Evolutionary conservation across 768 basidiomycete species (phyloP).

Genomic region (Leucosporidium yakuticum): DNA sequence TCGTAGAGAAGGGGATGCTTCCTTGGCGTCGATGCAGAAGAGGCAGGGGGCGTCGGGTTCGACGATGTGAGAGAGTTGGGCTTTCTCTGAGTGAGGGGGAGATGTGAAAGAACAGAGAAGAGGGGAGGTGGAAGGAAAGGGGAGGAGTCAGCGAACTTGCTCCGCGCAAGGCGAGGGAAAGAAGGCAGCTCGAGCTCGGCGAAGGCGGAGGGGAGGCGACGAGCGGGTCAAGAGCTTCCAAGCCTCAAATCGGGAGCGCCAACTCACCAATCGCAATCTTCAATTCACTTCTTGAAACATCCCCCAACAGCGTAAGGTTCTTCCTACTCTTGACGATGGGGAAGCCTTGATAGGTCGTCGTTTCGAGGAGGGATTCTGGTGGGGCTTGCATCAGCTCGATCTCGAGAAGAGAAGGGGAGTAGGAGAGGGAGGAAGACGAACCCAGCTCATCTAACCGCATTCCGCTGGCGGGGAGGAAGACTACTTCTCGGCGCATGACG

Average conservation of each 20-base stretch:
- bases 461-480: constrained; percentile 65
- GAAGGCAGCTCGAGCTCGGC: too few species aligned
- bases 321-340: constrained; percentile 67
- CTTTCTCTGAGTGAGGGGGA: constrained; percentile 55
- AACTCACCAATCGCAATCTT: constrained; percentile 71
- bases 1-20: constrained; percentile 47
- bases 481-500: constrained; percentile 79
- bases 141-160: too few species aligned
- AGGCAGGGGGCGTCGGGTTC: constrained; percentile 62
- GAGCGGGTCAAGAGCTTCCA: neutral
- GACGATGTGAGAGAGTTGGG: constrained; percentile 57
- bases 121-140: too few species aligned
- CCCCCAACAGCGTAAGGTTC: constrained; percentile 65
- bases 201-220: too few species aligned
- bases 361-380: constrained; percentile 63
- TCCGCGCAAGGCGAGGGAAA: too few species aligned
- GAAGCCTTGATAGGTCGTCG: constrained; percentile 79
- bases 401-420: constrained; percentile 8
- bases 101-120: neutral
- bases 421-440: constrained; percentile 45
- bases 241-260: neutral
- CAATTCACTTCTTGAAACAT: constrained; percentile 80
- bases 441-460: constrained; percentile 73
- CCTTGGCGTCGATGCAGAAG: constrained; percentile 60
- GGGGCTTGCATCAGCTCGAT: too few species aligned